phyloP scores from a whole-genome alignment of 2,329 filamentous ascomycete species.

The Herpomyces periplanetae region DNA sequence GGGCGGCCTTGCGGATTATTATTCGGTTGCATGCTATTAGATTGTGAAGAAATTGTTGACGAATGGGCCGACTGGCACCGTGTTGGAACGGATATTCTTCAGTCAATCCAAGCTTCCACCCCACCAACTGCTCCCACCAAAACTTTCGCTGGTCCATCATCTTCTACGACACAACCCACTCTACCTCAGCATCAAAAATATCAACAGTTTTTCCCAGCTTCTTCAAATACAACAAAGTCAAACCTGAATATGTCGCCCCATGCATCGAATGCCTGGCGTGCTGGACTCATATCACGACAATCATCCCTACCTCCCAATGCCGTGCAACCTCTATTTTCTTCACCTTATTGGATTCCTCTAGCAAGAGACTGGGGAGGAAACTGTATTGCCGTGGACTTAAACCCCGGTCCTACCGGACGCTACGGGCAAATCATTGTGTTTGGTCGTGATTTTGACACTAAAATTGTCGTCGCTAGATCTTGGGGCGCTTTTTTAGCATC shows the following conservation, averaged over 20 bases:
- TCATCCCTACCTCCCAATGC: conserved; percentile 52
- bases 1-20: conserved; percentile 66
- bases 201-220: too few species aligned
- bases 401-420: conserved; percentile 49
- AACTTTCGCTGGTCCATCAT: conserved; percentile 21
- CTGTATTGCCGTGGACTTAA: conserved; percentile 68
- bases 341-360: conserved; percentile 76
- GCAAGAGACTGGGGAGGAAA: conserved; percentile 96
- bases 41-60: conserved; percentile 90
- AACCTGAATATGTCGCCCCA: too few species aligned
- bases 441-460: conserved; percentile 88
- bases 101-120: conserved; percentile 12
- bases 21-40: conserved; percentile 72
- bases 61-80: conserved; percentile 89
- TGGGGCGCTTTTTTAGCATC: conserved; percentile 58
- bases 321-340: conserved; percentile 67
- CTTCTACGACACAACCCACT: conserved; percentile 14
- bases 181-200: conserved; percentile 7
- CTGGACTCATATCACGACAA: conserved; percentile 46
- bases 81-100: conserved; percentile 61
- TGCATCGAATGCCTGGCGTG: conserved; percentile 28
- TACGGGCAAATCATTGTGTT: conserved; percentile 95
- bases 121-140: conserved; percentile 26
- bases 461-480: conserved; percentile 73
- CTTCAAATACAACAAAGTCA: too few species aligned